Conservation (phyloP, 2,329 filamentous ascomycete genomes). For the Ilyonectria mors-panacis region DNA sequence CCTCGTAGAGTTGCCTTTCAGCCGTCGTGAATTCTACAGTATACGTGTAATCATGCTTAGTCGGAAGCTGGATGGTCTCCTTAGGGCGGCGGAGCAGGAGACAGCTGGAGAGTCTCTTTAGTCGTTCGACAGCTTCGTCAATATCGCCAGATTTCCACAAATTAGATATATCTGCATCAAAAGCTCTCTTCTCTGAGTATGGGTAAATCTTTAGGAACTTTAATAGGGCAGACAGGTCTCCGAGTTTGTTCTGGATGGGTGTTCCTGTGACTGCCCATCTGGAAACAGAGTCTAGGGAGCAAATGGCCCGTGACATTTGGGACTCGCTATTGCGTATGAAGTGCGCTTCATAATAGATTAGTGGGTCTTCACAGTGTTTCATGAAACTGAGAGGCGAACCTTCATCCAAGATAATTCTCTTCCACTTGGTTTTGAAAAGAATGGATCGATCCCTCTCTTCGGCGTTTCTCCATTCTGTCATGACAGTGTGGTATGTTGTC, state of each 20-base stretch:
- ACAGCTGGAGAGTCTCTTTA: conserved; percentile 55
- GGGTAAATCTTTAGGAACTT: conserved; percentile 59
- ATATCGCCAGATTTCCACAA: conserved; percentile 55
- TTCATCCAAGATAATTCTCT: conserved; percentile 25
- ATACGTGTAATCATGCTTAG: conserved; percentile 49
- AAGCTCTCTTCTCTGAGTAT: conserved; percentile 44
- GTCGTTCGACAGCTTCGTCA: conserved; percentile 54
- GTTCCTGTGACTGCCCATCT: conserved; percentile 65
- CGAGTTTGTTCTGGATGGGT: conserved; percentile 61
- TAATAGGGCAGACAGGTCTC: conserved; percentile 58
- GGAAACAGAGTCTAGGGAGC: conserved; percentile 50
- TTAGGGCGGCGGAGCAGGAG: conserved; percentile 58
- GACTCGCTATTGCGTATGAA: conserved; percentile 15
- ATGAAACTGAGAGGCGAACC: not conserved
- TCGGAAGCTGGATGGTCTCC: conserved; percentile 55
- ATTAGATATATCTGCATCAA: conserved; percentile 21
- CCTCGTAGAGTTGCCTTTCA: conserved; percentile 55
- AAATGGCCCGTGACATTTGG: conserved; percentile 48
- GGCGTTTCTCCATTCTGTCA: conserved; percentile 51
- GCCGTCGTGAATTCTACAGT: conserved; percentile 52
- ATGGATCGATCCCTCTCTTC: conserved; percentile 24
- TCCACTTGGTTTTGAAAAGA: conserved; percentile 55
- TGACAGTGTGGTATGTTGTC: conserved; percentile 59
- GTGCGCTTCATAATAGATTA: not conserved
- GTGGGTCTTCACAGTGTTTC: not conserved